A percentile compares a stretch with the other conserved stretches of the same genome.
These are phyloP conservation scores for Obelidium mucronatum DNA, from an alignment of 192 early-diverging fungal species.

Conservation along the genomic window DNA sequence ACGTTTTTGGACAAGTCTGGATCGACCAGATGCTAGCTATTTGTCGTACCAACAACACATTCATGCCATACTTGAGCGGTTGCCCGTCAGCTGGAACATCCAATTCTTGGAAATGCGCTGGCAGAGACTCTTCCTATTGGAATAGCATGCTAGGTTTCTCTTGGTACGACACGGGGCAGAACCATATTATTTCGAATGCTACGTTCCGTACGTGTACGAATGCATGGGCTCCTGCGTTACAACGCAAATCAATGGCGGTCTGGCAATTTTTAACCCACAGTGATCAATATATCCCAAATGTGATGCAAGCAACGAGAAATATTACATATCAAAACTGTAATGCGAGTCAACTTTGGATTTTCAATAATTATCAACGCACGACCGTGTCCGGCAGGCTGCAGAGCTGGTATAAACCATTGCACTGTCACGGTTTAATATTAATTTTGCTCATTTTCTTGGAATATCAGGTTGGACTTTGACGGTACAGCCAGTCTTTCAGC, in stretches of 20 bases:
- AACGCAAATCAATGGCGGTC: constrained; percentile 28
- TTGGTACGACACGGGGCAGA: constrained; percentile 42
- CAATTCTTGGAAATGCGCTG: not conserved
- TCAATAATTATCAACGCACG: constrained; percentile 9
- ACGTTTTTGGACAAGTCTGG: constrained; percentile 45
- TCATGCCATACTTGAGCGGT: constrained; percentile 12
- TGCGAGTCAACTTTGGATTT: constrained; percentile 15
- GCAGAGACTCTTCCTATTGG: not conserved
- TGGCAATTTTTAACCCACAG: constrained; percentile 40
- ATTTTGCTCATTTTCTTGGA: no score
- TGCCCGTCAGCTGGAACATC: constrained; percentile 1
- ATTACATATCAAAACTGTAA: constrained; percentile 34
- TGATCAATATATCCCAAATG: constrained; percentile 34
- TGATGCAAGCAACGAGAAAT: constrained; percentile 39
- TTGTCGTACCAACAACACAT: constrained; percentile 34
- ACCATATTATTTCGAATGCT: constrained; percentile 37
- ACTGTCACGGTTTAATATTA: not conserved
- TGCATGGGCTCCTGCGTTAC: constrained; percentile 4
- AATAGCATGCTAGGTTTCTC: not conserved
- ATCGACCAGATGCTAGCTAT: constrained; percentile 21
- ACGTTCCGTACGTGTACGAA: constrained; percentile 43
- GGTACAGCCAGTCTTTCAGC: constrained; percentile 27
- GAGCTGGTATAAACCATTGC: constrained; percentile 20
- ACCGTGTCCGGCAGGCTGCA: constrained; percentile 36
- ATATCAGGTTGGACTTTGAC: constrained; percentile 29